Evolutionary conservation across 2,329 filamentous ascomycete genomes (phyloP).

Genomic region (Reticulascus tulasneorum): DNA sequence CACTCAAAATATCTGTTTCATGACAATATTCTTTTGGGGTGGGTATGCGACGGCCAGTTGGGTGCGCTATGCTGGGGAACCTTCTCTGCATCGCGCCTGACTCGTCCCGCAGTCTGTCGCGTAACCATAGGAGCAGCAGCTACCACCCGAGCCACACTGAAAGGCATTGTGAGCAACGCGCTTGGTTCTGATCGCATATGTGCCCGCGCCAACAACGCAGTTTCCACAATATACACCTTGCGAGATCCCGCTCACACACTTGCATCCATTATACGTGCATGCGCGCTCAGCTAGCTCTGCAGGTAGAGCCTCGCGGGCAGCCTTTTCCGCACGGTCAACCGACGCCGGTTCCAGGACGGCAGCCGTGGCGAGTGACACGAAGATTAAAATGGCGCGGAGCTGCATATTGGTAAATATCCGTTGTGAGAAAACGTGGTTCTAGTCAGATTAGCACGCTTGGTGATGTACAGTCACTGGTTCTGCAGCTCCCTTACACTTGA

Average conservation of each 20-base stretch:
- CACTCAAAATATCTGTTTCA: no score
- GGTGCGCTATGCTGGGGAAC: no score
- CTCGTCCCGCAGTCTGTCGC: slow-evolving; percentile 14
- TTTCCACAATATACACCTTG: slow-evolving; percentile 19
- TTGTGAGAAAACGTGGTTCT: no score
- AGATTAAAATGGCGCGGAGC: background rate
- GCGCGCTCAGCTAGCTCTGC: slow-evolving; percentile 10
- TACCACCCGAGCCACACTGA: slow-evolving; percentile 17
- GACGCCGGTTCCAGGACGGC: background rate
- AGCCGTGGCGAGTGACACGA: background rate
- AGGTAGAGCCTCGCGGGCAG: slow-evolving; percentile 4
- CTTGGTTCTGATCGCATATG: slow-evolving; percentile 17
- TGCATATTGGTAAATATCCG: background rate
- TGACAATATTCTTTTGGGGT: no score
- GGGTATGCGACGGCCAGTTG: no score
- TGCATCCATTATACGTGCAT: slow-evolving; percentile 16
- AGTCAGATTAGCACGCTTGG: no score
- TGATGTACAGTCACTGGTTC: no score
- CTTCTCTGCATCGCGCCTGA: slow-evolving; percentile 6
- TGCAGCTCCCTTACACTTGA: no score
- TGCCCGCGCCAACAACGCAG: slow-evolving; percentile 17
- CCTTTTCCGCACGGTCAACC: background rate
- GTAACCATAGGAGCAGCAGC: slow-evolving; percentile 18
- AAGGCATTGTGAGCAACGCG: slow-evolving; percentile 15
- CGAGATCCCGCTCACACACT: slow-evolving; percentile 13